These are phyloP conservation scores for Suhomyces tanzawaensis DNA, from an alignment of 805 yeast species.

Conservation along the genomic window DNA sequence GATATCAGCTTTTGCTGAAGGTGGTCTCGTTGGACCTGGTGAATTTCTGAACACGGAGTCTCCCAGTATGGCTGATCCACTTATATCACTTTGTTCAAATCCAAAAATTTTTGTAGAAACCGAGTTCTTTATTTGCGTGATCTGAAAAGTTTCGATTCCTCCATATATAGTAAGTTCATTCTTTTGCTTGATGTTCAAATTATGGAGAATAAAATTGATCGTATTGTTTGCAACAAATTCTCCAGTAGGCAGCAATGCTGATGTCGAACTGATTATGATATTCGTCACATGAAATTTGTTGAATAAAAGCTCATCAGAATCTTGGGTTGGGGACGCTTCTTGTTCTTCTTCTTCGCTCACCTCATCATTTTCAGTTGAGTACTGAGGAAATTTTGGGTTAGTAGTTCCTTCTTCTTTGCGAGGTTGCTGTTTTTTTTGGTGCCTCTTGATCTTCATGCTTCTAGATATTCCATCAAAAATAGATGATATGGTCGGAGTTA, in stretches of 20 bases:
- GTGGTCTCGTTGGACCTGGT: neutral
- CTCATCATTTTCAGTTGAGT: slow-evolving; percentile 13
- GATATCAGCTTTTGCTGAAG: slow-evolving; percentile 43
- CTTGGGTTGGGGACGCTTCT: neutral
- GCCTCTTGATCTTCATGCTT: slow-evolving; percentile 30
- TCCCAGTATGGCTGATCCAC: neutral
- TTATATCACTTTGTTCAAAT: slow-evolving; percentile 5
- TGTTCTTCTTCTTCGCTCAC: slow-evolving; percentile 8
- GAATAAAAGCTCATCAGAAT: slow-evolving; percentile 25
- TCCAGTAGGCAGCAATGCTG: slow-evolving; percentile 45
- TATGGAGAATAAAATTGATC: slow-evolving; percentile 23
- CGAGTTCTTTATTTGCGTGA: slow-evolving; percentile 15
- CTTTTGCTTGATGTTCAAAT: slow-evolving; percentile 43
- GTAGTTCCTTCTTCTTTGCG: slow-evolving; percentile 3
- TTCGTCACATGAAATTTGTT: slow-evolving; percentile 37
- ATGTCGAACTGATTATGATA: slow-evolving; percentile 43
- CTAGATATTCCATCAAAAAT: slow-evolving; percentile 38
- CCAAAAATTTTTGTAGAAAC: slow-evolving; percentile 2
- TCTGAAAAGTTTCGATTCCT: slow-evolving; percentile 37
- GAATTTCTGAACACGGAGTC: neutral
- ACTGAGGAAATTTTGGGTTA: slow-evolving; percentile 25
- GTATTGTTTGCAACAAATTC: slow-evolving; percentile 33
- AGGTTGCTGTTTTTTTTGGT: slow-evolving; percentile 24
- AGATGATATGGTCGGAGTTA: slow-evolving; percentile 37
- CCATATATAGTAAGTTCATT: slow-evolving; percentile 46